phyloP scores from a whole-genome alignment of 2,329 filamentous ascomycete species.

The Alternaria conjuncta region DNA sequence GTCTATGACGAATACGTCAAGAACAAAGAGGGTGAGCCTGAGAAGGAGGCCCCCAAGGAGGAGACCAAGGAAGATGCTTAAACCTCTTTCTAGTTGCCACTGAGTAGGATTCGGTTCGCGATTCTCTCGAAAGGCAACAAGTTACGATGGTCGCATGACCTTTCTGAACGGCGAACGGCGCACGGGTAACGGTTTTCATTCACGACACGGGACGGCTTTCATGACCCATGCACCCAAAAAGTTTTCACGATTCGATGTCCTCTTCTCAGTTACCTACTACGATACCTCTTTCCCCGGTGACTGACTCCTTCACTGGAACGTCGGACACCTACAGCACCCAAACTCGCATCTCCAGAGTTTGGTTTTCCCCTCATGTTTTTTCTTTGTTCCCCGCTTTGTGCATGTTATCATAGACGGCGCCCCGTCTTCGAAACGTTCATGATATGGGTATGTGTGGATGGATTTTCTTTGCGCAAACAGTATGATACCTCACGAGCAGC shows the following conservation, averaged over 20 bases:
- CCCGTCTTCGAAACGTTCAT: conserved; percentile 36
- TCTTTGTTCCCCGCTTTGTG: conserved; percentile 25
- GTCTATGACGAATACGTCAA: conserved; percentile 99
- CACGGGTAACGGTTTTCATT: conserved; percentile 38
- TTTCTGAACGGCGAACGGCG: conserved; percentile 46
- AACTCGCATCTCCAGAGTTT: conserved; percentile 21
- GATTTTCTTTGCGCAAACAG: conserved; percentile 28
- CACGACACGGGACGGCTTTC: conserved; percentile 39
- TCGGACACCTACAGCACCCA: conserved; percentile 15
- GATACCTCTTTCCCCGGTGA: conserved; percentile 20
- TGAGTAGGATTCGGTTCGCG: conserved; percentile 39
- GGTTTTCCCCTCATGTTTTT: conserved; percentile 26
- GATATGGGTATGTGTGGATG: conserved; percentile 30
- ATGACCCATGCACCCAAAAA: conserved; percentile 45
- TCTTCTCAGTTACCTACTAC: conserved; percentile 16
- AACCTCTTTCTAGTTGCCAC: conserved; percentile 37
- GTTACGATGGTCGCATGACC: conserved; percentile 37
- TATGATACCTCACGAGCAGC: conserved; percentile 38
- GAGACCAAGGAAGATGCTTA: conserved; percentile 56
- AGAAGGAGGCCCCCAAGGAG: conserved; percentile 50
- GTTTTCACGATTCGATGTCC: conserved; percentile 39
- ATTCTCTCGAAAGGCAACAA: conserved; percentile 33
- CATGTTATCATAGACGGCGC: conserved; percentile 43
- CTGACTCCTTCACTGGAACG: conserved; percentile 42
- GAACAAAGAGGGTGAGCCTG: conserved; percentile 64